Conservation (phyloP, 1,284 basidiomycete species). For the Neonothopanus nambi region DNA sequence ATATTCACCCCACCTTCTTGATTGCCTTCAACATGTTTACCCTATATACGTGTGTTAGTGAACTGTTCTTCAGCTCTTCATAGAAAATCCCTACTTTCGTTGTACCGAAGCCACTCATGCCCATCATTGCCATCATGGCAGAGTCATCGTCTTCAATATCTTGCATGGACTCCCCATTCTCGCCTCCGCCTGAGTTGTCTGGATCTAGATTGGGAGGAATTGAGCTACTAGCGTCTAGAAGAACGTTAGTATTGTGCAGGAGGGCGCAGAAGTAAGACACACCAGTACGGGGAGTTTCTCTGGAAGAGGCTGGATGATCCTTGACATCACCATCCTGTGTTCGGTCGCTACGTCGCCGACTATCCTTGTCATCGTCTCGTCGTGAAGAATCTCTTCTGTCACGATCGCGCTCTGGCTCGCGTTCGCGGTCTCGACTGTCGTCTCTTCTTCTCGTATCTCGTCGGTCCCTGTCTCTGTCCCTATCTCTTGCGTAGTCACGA, state of each 20-base stretch:
- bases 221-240: slow-evolving; percentile 7
- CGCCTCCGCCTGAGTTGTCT: slow-evolving; percentile 36
- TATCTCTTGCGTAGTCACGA: slow-evolving; percentile 31
- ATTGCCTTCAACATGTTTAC: slow-evolving; percentile 78
- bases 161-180: slow-evolving; percentile 68
- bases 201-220: slow-evolving; percentile 36
- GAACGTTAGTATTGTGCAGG: not conserved
- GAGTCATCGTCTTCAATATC: slow-evolving; percentile 70
- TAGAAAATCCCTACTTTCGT: slow-evolving; percentile 70
- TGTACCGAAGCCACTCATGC: slow-evolving; percentile 82
- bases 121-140: slow-evolving; percentile 91
- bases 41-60: slow-evolving; percentile 42
- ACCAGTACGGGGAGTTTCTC: slow-evolving; percentile 21
- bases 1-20: slow-evolving; percentile 75
- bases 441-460: slow-evolving; percentile 41
- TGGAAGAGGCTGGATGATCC: slow-evolving; percentile 21
- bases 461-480: slow-evolving; percentile 29
- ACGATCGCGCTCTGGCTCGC: slow-evolving; percentile 19
- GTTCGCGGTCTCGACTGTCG: slow-evolving; percentile 28
- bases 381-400: slow-evolving; percentile 31
- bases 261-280: not conserved
- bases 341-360: not conserved
- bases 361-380: slow-evolving; percentile 8
- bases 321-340: slow-evolving; percentile 14
- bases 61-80: not conserved